Percentiles rank a stretch among this genome's conserved stretches.
phyloP scores from a whole-genome alignment of 2,329 filamentous ascomycete species.

The Talaromyces sp. region DNA sequence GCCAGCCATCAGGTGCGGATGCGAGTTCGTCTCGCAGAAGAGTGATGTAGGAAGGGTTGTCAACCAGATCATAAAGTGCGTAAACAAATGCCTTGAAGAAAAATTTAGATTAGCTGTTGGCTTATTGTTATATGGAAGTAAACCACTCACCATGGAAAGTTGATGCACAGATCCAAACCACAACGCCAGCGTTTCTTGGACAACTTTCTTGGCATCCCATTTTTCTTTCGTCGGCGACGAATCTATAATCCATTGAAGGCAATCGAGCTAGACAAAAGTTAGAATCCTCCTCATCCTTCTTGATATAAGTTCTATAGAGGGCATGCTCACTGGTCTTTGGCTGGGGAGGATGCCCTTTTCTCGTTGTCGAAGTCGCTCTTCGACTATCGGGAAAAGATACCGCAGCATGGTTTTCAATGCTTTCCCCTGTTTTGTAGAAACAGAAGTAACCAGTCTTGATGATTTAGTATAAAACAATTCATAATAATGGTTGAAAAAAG shows the following conservation, averaged over 20 bases:
- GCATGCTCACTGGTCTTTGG: neutral
- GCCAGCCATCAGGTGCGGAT: neutral
- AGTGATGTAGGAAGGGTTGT: neutral
- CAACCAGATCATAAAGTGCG: neutral
- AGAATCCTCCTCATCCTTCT: neutral
- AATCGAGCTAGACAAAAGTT: neutral
- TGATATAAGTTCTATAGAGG: neutral
- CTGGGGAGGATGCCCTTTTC: neutral
- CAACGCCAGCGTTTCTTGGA: constrained; percentile 1
- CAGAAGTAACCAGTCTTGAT: neutral
- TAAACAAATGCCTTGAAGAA: neutral
- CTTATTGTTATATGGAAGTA: neutral
- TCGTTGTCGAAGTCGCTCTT: neutral
- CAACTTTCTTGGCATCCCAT: neutral
- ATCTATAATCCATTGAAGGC: constrained; percentile 1
- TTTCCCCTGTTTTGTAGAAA: neutral
- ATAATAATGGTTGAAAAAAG: neutral
- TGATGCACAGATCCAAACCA: constrained; percentile 6
- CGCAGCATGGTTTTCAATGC: neutral
- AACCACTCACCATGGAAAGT: neutral
- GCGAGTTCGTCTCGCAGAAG: neutral
- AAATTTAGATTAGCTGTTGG: neutral
- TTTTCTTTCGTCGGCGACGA: neutral
- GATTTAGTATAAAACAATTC: neutral
- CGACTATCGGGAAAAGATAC: neutral